Base-by-base conservation (phyloP, 768 basidiomycete species). In the Lanmaoa rubissima region DNA sequence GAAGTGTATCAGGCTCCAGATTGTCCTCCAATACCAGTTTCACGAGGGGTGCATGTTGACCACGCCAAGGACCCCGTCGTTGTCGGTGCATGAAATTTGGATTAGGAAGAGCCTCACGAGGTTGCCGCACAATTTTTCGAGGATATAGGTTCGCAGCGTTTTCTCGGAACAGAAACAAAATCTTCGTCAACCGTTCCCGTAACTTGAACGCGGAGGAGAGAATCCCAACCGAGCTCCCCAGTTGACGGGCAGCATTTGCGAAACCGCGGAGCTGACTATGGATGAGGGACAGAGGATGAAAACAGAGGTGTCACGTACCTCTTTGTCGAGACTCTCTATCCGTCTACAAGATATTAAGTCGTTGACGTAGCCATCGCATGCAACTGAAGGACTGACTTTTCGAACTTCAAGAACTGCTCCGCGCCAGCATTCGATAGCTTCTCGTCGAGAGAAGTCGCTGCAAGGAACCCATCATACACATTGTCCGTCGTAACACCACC, bases 131-230 rank as follows among this genome's bases (percentile, higher is more conserved):
- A 42, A 82, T 70, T 59, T 78, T 81, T 48, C 78, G 74, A 40
- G 82, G 81, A 55, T 82, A 78, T n/a, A 83, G 70, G 40, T 77
- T 78, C 24, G 82, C 80, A n/a, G 82, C 81, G 54, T 82, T 82
- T 59, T 81, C 79, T 41, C 79, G 77, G 62, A 83, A 82, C 28
- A 82, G 69, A 56, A 75, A 79, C 31, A 79, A 64, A 11, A 82
- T 75, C 55, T 80, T 79, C 5, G 78, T 74, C 31, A 83, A 72
- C 11, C 82, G 79, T 51, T 82, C 75, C 5, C 82, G 76, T 24
- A 82, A 68, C 54, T 76, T 75, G 64, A 77, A 81, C 1, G 81
- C 78, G 11, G 82, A 83, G 10, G 80, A 82, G 13, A 82, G 70
- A 39, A 82, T 79, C 8, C 82, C 82, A 36, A 83, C 80, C 0